Conservation (phyloP, 805 yeast species). For the Metschnikowia cerradonensis region DNA sequence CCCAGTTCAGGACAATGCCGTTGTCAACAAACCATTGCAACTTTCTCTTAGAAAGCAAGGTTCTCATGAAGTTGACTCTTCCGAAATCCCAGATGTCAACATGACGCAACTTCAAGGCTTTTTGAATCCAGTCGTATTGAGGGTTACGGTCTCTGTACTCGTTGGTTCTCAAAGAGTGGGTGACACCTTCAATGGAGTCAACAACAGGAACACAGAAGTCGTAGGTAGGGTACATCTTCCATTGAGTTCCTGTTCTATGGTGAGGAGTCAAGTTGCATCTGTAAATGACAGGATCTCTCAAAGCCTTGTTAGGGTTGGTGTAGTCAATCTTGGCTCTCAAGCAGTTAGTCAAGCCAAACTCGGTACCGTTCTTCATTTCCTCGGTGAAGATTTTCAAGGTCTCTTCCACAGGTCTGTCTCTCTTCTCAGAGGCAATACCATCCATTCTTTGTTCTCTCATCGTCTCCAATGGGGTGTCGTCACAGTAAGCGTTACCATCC, state of each 20-base stretch:
- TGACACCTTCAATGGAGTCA: slow-evolving; percentile 93
- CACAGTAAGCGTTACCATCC: slow-evolving; percentile 96
- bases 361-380: slow-evolving; percentile 93
- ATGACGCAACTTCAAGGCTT: slow-evolving; percentile 76
- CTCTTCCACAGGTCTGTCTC: slow-evolving; percentile 92
- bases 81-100: slow-evolving; percentile 98
- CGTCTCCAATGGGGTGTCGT: slow-evolving; percentile 87
- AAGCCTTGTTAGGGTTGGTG: slow-evolving; percentile 85
- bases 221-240: slow-evolving; percentile 98
- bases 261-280: slow-evolving; percentile 97
- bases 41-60: slow-evolving; percentile 93
- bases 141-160: slow-evolving; percentile 99
- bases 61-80: slow-evolving; percentile 94
- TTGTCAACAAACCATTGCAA: slow-evolving; percentile 99
- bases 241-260: slow-evolving; percentile 86
- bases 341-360: slow-evolving; percentile 87
- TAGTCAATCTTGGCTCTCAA: slow-evolving; percentile 95
- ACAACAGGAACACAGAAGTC: slow-evolving; percentile 98
- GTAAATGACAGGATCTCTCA: slow-evolving; percentile 97
- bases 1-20: slow-evolving; percentile 87
- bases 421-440: slow-evolving; percentile 87
- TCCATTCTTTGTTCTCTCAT: slow-evolving; percentile 99
- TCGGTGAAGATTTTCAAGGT: slow-evolving; percentile 79
- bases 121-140: slow-evolving; percentile 94
- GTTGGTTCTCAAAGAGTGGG: slow-evolving; percentile 95